Evolutionary conservation across 2,329 filamentous ascomycete species (phyloP), one percentile per base, ranked within the genome.

Genomic region (Pezicula neosporulosa): DNA sequence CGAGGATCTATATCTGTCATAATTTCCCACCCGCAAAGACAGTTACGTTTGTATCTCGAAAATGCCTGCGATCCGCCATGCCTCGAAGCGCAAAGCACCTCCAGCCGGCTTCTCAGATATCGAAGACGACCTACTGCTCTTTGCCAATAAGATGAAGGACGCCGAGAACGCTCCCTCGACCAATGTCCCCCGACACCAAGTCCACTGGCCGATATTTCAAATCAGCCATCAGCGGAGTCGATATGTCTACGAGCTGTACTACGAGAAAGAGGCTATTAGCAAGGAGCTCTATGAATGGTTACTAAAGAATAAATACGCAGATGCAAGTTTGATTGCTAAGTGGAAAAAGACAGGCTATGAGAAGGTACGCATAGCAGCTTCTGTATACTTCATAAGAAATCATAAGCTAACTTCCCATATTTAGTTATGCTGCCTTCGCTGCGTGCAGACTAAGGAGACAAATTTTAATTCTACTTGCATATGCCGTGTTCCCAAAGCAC

Each of bases 301-400:
- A 58, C 76, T 99, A 54, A 99, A 99, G 81, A 97, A 99, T 67
- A 86, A 86, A 46, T 97, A 99, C 68, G 94, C 92, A 5, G 94
- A 99, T 72, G 84, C 89, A 43, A 94, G 92, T 76, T 75, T 99
- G 66, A 97, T 99, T 66, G 94, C 94, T 13, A 99, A 99, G 75
- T 99, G 94, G 94, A 99, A 99, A 83, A 99, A 99, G 76, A 89
- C 95, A 65, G 94, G 94, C 15, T 99, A 99, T 66, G 94, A 99
- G 72, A 97, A 97, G 85, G 89, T 90, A 69, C 47, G 77, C 55
- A 35, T 33, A 13, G 51, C 44, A 48, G 4, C 39, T 44, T 39
- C 27, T 69, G 6, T 27, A 30, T 39, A 6, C 51, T 47, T 21
- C 18, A 21, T 39, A 39, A 5, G 42, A 38, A 33, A 39, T 44